Percentiles rank a stretch among this genome's conserved stretches.
Conservation (phyloP, 2,329 filamentous ascomycete species). For the Fusarium sp. region DNA sequence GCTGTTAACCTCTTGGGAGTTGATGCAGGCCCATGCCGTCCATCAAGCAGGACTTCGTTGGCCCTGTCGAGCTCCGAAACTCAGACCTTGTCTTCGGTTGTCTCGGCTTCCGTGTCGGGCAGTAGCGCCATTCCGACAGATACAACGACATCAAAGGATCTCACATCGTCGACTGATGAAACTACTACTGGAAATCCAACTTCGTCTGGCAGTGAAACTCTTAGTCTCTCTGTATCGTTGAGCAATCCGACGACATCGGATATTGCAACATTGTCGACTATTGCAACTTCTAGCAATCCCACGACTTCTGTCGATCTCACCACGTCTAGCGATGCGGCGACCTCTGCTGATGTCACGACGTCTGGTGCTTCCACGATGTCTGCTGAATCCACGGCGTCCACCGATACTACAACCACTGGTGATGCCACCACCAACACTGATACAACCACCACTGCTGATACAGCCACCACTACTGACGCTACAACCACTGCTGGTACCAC, state of each 20-base stretch:
- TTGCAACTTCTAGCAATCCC: background rate
- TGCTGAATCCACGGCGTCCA: background rate
- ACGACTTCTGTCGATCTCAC: background rate
- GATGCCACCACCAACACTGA: no score
- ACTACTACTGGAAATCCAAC: background rate
- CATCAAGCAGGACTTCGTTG: background rate
- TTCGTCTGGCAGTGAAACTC: background rate
- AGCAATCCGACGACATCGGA: background rate
- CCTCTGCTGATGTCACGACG: background rate
- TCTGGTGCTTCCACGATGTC: rapidly evolving
- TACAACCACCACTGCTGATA: no score
- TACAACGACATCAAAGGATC: background rate
- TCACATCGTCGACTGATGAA: rapidly evolving
- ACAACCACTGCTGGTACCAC: no score
- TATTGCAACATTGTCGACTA: background rate
- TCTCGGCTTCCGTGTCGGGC: background rate
- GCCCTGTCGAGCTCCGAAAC: background rate
- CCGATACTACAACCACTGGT: background rate
- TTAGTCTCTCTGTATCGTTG: rapidly evolving
- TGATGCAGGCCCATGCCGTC: slow-evolving; percentile 9
- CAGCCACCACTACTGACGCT: no score
- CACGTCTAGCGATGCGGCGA: rapidly evolving
- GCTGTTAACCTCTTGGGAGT: background rate
- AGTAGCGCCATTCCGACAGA: background rate
- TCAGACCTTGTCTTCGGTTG: background rate